Percentiles rank a stretch among this genome's conserved stretches.
These are phyloP conservation scores for Pseudotulostoma volvatum DNA, from an alignment of 495 filamentous ascomycete species.

Conservation along the genomic window DNA sequence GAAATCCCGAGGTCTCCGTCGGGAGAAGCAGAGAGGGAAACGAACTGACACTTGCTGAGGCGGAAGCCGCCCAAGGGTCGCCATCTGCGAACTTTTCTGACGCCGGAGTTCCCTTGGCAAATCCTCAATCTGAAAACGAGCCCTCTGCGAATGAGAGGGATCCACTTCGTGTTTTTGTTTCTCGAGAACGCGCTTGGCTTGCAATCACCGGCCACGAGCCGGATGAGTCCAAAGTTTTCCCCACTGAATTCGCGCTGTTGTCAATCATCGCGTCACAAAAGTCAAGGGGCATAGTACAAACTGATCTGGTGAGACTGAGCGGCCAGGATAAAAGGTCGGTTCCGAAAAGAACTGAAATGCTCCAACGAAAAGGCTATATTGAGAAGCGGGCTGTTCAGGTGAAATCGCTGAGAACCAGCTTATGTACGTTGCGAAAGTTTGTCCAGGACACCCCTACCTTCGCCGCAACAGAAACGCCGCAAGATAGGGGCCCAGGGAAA, in stretches of 20 bases:
- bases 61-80: conserved; percentile 13
- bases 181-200: conserved; percentile 53
- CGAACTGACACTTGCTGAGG: conserved; percentile 29
- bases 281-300: conserved; percentile 58
- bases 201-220: conserved; percentile 65
- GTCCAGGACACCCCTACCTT: conserved; percentile 16
- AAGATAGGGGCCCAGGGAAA: conserved; percentile 3
- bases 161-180: conserved; percentile 36
- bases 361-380: conserved; percentile 69
- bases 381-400: conserved; percentile 57
- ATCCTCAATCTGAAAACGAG: background rate
- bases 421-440: conserved; percentile 47
- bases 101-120: background rate
- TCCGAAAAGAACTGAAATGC: conserved; percentile 58
- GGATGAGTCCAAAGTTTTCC: conserved; percentile 50
- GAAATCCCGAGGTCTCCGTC: conserved; percentile 36
- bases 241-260: conserved; percentile 55
- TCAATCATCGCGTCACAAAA: conserved; percentile 64
- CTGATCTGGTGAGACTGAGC: conserved; percentile 54
- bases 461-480: conserved; percentile 3
- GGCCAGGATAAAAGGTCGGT: conserved; percentile 84
- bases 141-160: background rate
- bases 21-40: conserved; percentile 26
- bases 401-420: conserved; percentile 48
- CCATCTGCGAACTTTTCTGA: background rate